Conservation (phyloP, 2,329 filamentous ascomycete species). For the Calonectria pseudoturangicola region DNA sequence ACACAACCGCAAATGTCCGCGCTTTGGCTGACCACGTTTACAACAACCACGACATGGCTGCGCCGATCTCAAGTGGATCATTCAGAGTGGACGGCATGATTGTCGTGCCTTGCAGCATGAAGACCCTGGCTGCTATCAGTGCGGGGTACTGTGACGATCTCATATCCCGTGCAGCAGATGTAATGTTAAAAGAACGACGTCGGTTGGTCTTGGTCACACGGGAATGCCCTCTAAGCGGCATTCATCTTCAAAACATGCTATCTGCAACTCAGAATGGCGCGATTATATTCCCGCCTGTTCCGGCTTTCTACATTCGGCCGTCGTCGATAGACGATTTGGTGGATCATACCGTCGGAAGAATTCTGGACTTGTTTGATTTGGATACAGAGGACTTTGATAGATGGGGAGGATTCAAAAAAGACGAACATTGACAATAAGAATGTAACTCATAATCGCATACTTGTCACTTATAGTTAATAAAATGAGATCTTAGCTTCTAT, state of each 20-base stretch:
- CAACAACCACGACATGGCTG: conserved; percentile 20
- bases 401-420: conserved; percentile 4
- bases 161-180: conserved; percentile 66
- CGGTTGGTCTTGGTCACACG: conserved; percentile 63
- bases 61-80: conserved; percentile 25
- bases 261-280: conserved; percentile 60
- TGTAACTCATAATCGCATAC: too few relatives aligned
- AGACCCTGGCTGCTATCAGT: conserved; percentile 66
- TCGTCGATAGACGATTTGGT: conserved; percentile 63
- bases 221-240: conserved; percentile 68
- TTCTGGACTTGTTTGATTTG: conserved; percentile 9
- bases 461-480: too few relatives aligned
- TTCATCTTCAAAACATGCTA: conserved; percentile 68
- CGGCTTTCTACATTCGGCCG: conserved; percentile 65
- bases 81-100: conserved; percentile 65
- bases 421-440: neutral
- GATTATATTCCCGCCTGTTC: conserved; percentile 66
- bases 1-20: neutral
- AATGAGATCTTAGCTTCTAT: too few relatives aligned
- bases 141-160: conserved; percentile 66
- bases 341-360: conserved; percentile 42
- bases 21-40: neutral
- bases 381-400: conserved; percentile 14
- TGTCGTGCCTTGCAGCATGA: conserved; percentile 68
- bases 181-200: conserved; percentile 66